Evolutionary conservation across 495 filamentous ascomycete genomes (phyloP), one percentile per base, ranked within the genome.

Genomic region (Hypoxylon lenormandii): DNA sequence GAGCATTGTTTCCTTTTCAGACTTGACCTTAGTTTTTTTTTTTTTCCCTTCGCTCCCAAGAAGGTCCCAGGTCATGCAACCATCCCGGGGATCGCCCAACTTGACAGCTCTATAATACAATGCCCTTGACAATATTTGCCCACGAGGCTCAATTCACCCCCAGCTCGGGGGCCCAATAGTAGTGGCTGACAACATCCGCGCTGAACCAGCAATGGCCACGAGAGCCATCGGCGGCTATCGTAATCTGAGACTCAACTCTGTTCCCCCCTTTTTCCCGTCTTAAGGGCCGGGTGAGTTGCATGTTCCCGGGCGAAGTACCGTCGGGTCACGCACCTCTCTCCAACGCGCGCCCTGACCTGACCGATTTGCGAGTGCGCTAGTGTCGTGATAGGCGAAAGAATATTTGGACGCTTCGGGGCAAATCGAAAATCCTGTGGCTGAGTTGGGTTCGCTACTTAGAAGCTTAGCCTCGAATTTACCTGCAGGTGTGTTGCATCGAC

Each of bases 21-120:
- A 57, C 42, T 45, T 33, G 33, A 23, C 48, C 49, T 38, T 33
- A 8, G 4, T 33, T 33, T 33, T 11, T 56, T 38, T 28, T 28
- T 28, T 28, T 28, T 28, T 7, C 26, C 26, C 38, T 54, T 59
- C 54, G 23, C 5, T 51, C 47, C 42, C 38, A 50, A 48, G 26
- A 28, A 28, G 30, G 2, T 72, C 69, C 69, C 69, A 72, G 26
- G 64, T 68, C 58, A 72, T 72, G 69, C 69, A 72, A 58, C 68
- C 57, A 43, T 51, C 61, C 57, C 49, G 51, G 40, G 40, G 57
- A 64, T 69, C 69, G 45, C 59, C 64, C 10, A 71, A 68, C 63
- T 72, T 60, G 63, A 61, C 57, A 76, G 63, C 65, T 69, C 65
- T 72, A 72, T 74, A 74, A 70, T 74, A 70, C 74, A 70, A 53